Evolutionary conservation across 495 filamentous ascomycete genomes (phyloP), one percentile per base, ranked within the genome.

Genomic region (Aspergillus coremiiformis): DNA sequence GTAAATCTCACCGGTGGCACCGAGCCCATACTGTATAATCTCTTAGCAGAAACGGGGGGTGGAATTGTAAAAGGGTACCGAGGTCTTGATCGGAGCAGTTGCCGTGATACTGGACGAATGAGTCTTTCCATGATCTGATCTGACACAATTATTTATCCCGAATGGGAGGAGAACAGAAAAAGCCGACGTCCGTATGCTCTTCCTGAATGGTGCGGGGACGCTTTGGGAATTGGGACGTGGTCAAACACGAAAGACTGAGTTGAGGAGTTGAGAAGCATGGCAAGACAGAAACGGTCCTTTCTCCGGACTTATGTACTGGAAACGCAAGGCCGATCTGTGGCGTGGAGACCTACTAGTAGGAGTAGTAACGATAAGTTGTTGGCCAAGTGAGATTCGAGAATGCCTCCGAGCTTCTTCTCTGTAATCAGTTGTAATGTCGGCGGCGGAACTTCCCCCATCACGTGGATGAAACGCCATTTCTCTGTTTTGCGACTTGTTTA

Each of bases 1-100:
- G 14, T 12, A 39, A 0, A 23, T 19, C 67, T 50, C 45, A 77
- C 73, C 55, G 63, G 60, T 55, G 73, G 73, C n/a, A 67, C 62
- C 21, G 56, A 63, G 52, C 63, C 65, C 65, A 73, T 72, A 15
- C 65, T 69, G 63, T 68, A 73, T 43, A 75, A 65, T 59, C 71
- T 63, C 58, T 66, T 63, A 1, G 65, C 52, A 51, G 60, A 56
- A 24, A 63, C 54, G 4, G 63, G 49, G 2, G 65, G 54, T 46
- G 73, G 73, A 53, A 76, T 55, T 4, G 65, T 27, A 42, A 66
- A 74, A 27, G 68, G 70, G 52, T 74, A 74, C 54, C 70, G 66
- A 5, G 60, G 65, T 21, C 57, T 58, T 41, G 71, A 54, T 57
- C 66, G 64, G 47, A 69, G 52, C 33, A 76, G 62, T 57, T 72